These are phyloP conservation scores for Cynara cardunculus DNA, from an alignment of 129 eudicot species.

Conservation along the genomic window DNA sequence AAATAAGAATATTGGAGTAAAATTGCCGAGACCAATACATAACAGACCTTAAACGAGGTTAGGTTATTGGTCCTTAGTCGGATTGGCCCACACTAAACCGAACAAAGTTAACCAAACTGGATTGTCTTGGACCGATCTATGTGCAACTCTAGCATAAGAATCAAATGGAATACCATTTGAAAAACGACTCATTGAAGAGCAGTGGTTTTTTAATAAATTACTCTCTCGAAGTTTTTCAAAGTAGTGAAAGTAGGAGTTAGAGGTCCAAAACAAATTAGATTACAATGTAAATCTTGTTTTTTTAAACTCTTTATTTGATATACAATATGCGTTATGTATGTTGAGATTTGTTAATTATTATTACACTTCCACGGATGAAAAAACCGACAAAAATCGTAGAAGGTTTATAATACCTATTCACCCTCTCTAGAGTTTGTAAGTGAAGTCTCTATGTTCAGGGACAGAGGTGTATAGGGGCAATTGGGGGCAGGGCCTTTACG, in stretches of 20 bases:
- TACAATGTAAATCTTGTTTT: background rate
- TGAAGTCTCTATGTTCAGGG: too few species aligned
- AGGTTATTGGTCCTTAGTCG: background rate
- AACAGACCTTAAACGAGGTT: background rate
- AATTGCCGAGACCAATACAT: too few species aligned
- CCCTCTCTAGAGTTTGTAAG: too few species aligned
- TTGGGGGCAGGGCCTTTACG: too few species aligned
- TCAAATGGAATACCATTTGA: background rate
- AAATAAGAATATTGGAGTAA: too few species aligned
- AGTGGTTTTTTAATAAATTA: background rate
- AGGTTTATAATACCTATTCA: too few species aligned
- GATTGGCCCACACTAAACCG: background rate
- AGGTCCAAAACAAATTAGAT: background rate
- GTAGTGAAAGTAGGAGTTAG: background rate
- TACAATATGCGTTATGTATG: too few species aligned
- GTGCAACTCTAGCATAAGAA: background rate
- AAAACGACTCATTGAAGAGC: background rate
- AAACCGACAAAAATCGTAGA: too few species aligned
- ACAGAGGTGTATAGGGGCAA: too few species aligned
- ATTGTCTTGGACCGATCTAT: background rate
- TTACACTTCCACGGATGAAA: too few species aligned
- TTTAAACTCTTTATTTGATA: background rate
- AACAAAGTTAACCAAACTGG: too few species aligned
- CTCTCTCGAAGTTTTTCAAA: background rate
- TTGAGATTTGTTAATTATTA: too few species aligned